A percentile compares a stretch with the other conserved stretches of the same genome.
phyloP scores from a whole-genome alignment of 345 rosid species.

The Linum trigynum region DNA sequence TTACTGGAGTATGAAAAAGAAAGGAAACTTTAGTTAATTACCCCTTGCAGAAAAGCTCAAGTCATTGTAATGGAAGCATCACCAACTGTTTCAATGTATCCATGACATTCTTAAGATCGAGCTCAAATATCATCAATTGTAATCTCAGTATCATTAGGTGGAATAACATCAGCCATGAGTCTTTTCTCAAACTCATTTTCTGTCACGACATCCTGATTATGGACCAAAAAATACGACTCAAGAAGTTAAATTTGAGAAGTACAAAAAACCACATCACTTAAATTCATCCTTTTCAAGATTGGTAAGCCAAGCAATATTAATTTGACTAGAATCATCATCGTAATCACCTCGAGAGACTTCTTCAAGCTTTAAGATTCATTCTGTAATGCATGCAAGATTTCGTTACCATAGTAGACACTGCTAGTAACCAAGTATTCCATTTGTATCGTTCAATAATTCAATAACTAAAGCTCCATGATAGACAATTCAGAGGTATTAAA shows the following conservation, averaged over 20 bases:
- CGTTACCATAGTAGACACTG: slow-evolving; percentile 72
- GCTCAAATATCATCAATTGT: slow-evolving; percentile 91
- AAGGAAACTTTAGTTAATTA: slow-evolving; percentile 61
- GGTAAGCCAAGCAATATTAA: background rate
- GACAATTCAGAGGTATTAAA: slow-evolving; percentile 10
- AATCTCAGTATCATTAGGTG: slow-evolving; percentile 78
- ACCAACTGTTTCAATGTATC: slow-evolving; percentile 85
- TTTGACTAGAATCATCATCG: slow-evolving; percentile 1
- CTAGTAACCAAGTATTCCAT: slow-evolving; percentile 26
- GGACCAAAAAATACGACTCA: slow-evolving; percentile 11
- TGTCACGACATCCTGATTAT: slow-evolving; percentile 63
- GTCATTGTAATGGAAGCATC: slow-evolving; percentile 84
- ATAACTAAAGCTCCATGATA: slow-evolving; percentile 14
- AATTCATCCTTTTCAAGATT: background rate
- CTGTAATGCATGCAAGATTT: slow-evolving; percentile 51
- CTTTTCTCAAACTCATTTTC: slow-evolving; percentile 82
- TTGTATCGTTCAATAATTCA: slow-evolving; percentile 8
- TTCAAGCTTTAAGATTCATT: slow-evolving; percentile 71
- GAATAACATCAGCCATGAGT: slow-evolving; percentile 72
- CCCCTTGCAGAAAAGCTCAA: slow-evolving; percentile 86
- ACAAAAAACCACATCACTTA: background rate
- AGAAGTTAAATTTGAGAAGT: background rate
- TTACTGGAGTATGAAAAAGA: background rate
- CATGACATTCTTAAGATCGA: slow-evolving; percentile 81
- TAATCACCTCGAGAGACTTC: slow-evolving; percentile 73